These are phyloP conservation scores for Magnusiomyces paraingens DNA, from an alignment of 1,139 yeast species.

Conservation along the genomic window DNA sequence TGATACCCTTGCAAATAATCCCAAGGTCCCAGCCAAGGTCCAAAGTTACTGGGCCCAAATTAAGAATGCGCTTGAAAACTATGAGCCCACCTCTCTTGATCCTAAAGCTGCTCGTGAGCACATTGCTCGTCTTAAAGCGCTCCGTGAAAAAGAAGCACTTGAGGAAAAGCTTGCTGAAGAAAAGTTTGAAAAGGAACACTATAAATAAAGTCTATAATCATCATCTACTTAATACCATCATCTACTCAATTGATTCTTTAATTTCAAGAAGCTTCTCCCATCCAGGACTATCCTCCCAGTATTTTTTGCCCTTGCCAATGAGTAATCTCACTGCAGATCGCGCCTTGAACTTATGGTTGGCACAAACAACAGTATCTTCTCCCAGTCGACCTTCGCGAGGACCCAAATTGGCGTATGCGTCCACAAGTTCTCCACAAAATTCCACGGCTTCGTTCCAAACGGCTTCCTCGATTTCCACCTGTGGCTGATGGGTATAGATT, in stretches of 20 bases:
- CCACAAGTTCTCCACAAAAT: slow-evolving; percentile 69
- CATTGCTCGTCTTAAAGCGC: neutral
- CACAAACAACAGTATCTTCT: slow-evolving; percentile 78
- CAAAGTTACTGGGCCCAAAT: slow-evolving; percentile 53
- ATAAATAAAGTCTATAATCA: too few relatives aligned
- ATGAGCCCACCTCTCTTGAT: slow-evolving; percentile 18
- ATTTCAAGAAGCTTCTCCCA: slow-evolving; percentile 59
- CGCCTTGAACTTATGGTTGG: slow-evolving; percentile 88
- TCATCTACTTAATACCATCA: too few relatives aligned
- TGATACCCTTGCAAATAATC: slow-evolving; percentile 52
- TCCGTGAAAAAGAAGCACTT: slow-evolving; percentile 5
- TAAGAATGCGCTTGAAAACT: slow-evolving; percentile 36
- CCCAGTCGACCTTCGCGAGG: slow-evolving; percentile 80
- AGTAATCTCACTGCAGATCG: slow-evolving; percentile 64
- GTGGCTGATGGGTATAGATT: slow-evolving; percentile 56
- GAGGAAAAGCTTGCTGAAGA: slow-evolving; percentile 14
- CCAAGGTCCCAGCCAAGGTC: slow-evolving; percentile 49
- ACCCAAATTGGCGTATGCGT: slow-evolving; percentile 84
- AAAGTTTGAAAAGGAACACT: slow-evolving; percentile 8
- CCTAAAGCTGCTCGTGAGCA: slow-evolving; percentile 17
- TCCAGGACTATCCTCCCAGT: slow-evolving; percentile 77
- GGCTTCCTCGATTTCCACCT: slow-evolving; percentile 52
- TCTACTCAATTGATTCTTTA: slow-evolving; percentile 37
- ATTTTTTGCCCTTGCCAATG: slow-evolving; percentile 69
- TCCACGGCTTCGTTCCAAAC: slow-evolving; percentile 80